phyloP scores from a whole-genome alignment of 192 early-diverging fungal species.

The Rhizophagus clarus region DNA sequence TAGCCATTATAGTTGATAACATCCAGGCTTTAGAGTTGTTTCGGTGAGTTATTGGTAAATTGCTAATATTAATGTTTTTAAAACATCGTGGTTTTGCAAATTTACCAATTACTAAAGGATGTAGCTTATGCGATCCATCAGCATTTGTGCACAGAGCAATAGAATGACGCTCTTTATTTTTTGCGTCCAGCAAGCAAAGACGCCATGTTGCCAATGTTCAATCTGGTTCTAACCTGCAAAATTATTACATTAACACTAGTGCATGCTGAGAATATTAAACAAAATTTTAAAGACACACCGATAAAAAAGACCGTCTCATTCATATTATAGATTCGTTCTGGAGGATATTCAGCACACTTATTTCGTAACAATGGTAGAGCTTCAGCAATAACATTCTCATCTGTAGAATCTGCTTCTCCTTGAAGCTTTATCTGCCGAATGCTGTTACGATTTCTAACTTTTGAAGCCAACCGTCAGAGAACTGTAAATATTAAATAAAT shows the following conservation, averaged over 20 bases:
- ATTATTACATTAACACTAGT: too few species aligned
- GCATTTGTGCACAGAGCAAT: conserved; percentile 24
- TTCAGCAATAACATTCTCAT: conserved; percentile 4
- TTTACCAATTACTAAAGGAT: too few species aligned
- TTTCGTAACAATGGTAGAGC: neutral
- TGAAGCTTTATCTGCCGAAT: conserved; percentile 30
- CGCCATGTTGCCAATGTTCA: neutral
- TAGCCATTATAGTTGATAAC: too few species aligned
- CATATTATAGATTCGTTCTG: conserved; percentile 30
- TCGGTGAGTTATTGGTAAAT: conserved; percentile 4
- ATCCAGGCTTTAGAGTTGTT: conserved; percentile 11
- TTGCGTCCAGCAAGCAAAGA: neutral
- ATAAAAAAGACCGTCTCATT: conserved; percentile 29
- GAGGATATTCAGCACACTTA: neutral
- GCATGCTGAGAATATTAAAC: neutral
- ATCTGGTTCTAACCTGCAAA: too few species aligned
- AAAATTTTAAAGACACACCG: neutral
- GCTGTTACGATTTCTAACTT: conserved; percentile 44
- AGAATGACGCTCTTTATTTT: conserved; percentile 14
- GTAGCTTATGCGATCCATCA: conserved; percentile 27
- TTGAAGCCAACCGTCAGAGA: conserved; percentile 41
- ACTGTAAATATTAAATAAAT: neutral
- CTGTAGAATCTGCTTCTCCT: conserved; percentile 7
- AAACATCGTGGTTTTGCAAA: too few species aligned
- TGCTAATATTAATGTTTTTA: too few species aligned